phyloP scores from a whole-genome alignment of 2,329 filamentous ascomycete genomes.

The Xylariaceae sp. region DNA sequence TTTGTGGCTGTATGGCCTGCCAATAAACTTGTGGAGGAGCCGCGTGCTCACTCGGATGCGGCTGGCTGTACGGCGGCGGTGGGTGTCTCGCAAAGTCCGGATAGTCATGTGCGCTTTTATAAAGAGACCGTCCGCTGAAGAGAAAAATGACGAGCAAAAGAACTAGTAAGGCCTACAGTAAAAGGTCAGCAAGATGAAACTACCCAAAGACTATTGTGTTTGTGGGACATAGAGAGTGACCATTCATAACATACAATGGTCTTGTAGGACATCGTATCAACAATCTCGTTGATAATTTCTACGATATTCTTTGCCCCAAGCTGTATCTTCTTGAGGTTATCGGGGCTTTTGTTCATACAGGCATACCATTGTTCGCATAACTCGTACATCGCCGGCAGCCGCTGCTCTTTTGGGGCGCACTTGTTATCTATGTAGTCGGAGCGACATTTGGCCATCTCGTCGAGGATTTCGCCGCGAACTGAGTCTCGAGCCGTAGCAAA shows the following conservation, averaged over 20 bases:
- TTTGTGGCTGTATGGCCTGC: slow-evolving; percentile 39
- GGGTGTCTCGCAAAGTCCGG: slow-evolving; percentile 31
- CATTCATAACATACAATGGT: slow-evolving; percentile 54
- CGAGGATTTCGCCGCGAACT: slow-evolving; percentile 70
- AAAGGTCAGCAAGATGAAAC: slow-evolving; percentile 22
- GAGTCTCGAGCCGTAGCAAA: slow-evolving; percentile 74
- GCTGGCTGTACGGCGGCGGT: slow-evolving; percentile 29
- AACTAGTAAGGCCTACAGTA: slow-evolving; percentile 34
- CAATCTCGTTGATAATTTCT: slow-evolving; percentile 91
- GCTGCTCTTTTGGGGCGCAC: slow-evolving; percentile 67
- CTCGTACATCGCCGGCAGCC: slow-evolving; percentile 73
- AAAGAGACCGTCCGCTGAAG: slow-evolving; percentile 40
- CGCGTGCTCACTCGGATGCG: slow-evolving; percentile 26
- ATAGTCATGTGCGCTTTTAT: slow-evolving; percentile 36
- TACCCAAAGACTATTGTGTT: no score
- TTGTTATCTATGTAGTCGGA: slow-evolving; percentile 76
- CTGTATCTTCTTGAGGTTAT: slow-evolving; percentile 76
- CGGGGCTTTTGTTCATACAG: slow-evolving; percentile 86
- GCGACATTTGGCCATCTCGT: slow-evolving; percentile 75
- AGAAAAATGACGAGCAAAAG: slow-evolving; percentile 38
- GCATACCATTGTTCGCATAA: slow-evolving; percentile 81
- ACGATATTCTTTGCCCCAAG: slow-evolving; percentile 88
- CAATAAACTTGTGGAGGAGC: slow-evolving; percentile 37
- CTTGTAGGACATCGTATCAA: slow-evolving; percentile 89
- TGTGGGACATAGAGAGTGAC: not conserved